Percentiles rank a stretch among this genome's conserved stretches.
phyloP scores from a whole-genome alignment of 257 asterid species.

The Jasminum sambac region DNA sequence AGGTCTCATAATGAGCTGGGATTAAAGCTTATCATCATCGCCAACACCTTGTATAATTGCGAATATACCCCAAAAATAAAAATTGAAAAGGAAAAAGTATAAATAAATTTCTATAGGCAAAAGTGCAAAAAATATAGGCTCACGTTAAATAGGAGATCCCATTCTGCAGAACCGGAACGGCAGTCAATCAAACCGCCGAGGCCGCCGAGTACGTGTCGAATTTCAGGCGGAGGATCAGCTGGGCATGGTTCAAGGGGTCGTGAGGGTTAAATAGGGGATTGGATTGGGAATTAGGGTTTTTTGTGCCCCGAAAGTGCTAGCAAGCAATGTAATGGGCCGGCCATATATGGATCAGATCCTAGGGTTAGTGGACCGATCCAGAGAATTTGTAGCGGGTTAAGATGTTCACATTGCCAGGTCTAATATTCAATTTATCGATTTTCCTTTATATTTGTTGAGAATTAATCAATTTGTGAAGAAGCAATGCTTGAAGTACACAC shows the following conservation, averaged over 20 bases:
- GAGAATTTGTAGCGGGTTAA: too few species aligned
- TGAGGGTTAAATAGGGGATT: conserved; percentile 8
- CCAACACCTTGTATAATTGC: conserved; percentile 20
- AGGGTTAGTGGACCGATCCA: background rate
- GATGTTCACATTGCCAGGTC: too few species aligned
- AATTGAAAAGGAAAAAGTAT: background rate
- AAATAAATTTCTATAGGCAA: background rate
- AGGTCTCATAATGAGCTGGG: conserved; percentile 72
- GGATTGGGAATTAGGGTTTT: conserved; percentile 9
- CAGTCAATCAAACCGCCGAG: background rate
- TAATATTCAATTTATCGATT: too few species aligned
- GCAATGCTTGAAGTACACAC: too few species aligned
- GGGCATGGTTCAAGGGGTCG: background rate
- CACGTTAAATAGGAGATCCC: background rate
- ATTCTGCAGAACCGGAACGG: background rate
- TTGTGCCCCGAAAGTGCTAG: background rate
- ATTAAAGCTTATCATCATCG: conserved; percentile 47
- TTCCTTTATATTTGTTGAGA: too few species aligned
- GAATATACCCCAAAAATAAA: too few species aligned
- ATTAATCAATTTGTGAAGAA: too few species aligned
- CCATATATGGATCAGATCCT: background rate
- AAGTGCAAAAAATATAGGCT: background rate
- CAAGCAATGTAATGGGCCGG: background rate
- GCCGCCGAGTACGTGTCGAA: background rate
- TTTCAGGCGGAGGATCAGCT: too few species aligned